A percentile compares a stretch with the other conserved stretches of the same genome.
These are phyloP conservation scores for Claviceps quebecensis DNA, from an alignment of 2,329 filamentous ascomycete genomes.

Conservation along the genomic window DNA sequence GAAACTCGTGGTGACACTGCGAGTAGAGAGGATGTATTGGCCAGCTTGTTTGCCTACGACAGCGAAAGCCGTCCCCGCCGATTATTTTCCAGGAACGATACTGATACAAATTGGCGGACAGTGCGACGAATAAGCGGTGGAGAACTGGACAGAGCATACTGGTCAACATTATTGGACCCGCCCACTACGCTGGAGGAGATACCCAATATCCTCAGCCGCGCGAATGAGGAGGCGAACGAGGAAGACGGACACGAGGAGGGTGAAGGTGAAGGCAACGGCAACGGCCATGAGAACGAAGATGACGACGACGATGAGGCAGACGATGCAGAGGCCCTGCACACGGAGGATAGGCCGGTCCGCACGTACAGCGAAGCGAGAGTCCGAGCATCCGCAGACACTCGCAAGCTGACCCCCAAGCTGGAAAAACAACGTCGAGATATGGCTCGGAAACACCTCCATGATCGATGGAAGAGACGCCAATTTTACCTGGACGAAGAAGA, in stretches of 20 bases:
- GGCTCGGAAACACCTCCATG: constrained; percentile 43
- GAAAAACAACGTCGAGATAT: constrained; percentile 26
- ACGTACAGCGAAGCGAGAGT: constrained; percentile 29
- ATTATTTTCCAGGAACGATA: constrained; percentile 16
- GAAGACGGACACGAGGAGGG: constrained; percentile 15
- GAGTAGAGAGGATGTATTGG: constrained; percentile 46
- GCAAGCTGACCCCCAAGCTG: constrained; percentile 22
- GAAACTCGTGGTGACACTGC: constrained; percentile 47
- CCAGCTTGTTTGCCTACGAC: constrained; percentile 32
- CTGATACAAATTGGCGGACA: constrained; percentile 22
- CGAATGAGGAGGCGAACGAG: constrained; percentile 8
- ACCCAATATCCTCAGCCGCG: constrained; percentile 22
- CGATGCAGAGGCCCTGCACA: constrained; percentile 9
- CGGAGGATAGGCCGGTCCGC: not conserved
- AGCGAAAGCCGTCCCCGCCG: constrained; percentile 16
- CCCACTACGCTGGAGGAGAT: constrained; percentile 30
- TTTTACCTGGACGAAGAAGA: constrained; percentile 84
- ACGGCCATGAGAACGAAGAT: constrained; percentile 9
- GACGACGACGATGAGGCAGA: constrained; percentile 13
- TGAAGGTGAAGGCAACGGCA: constrained; percentile 11
- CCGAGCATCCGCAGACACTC: constrained; percentile 21
- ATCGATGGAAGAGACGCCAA: constrained; percentile 62
- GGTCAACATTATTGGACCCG: constrained; percentile 30
- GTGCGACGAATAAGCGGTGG: constrained; percentile 17
- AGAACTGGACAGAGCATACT: constrained; percentile 25